Base-by-base conservation (phyloP, 2,329 filamentous ascomycete species). In the Macrophomina tecta region DNA sequence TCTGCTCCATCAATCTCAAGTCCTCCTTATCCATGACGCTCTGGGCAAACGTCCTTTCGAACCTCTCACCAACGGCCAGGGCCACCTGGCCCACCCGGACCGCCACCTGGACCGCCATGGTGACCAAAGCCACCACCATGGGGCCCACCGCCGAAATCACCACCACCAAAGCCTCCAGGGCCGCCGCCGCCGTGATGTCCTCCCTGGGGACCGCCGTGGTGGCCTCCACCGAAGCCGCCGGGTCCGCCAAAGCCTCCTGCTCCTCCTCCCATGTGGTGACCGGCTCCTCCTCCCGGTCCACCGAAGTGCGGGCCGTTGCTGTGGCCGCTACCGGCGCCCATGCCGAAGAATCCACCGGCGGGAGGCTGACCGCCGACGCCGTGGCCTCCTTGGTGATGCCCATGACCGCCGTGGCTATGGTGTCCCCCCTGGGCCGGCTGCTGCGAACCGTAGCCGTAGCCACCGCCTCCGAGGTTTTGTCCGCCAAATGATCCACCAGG, bases 31-130 rank as follows among this genome's bases (percentile, higher is more conserved):
- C 42, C 58, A 62, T 38, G 6, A 62, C 32, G n/a, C 32, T 38
- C 58, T 62, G 23, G 3, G 38, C 45, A 7, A 62, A 38, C 32
- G 8, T n/a, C 30, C 58, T 34, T 32, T 62, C 58, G 11, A 38
- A 5, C 8, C 58, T 23, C 45, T 62, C 58, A 49, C 58, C 58
- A 62, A 23, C 58, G 30, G 38, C 63, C 63, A 53, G 32, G 49
- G 38, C 63, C 63, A 5, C 63, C 63, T n/a, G 38, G 28, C 48
- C 63, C 63, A 65, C 63, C 63, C 36, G 28, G 28, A 56, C 63
- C 63, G 40, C 51, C 63, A 45, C 48, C 48, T 12, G 23, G 23
- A 45, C 61, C 46, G 23, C 61, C 46, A 53, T 30, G 42, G 34
- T 45, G n/a, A 53, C 23, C 34, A 52, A 42, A 34, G 34, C 48